Percentiles rank a stretch among this genome's conserved stretches.
These are phyloP conservation scores for Eucalyptus tenuipes DNA, from an alignment of 345 rosid species.

Conservation along the genomic window DNA sequence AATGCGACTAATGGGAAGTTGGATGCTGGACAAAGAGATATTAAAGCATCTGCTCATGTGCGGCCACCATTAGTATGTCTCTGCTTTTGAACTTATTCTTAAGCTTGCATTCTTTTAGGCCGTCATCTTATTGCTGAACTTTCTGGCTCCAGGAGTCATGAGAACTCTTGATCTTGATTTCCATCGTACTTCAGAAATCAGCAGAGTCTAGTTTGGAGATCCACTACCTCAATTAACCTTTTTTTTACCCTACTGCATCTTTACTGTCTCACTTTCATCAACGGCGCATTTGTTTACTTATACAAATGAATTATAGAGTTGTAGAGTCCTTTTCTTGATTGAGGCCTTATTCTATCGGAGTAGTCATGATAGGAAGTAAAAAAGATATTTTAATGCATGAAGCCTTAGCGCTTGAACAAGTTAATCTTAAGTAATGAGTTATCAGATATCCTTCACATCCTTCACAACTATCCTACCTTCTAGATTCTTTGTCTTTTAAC, in stretches of 20 bases:
- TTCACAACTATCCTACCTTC: neutral
- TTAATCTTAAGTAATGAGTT: neutral
- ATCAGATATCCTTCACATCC: neutral
- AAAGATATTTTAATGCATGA: neutral
- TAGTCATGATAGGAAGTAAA: neutral
- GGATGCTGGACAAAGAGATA: slow-evolving; percentile 50
- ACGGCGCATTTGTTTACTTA: neutral
- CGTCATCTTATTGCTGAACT: neutral
- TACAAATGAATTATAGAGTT: neutral
- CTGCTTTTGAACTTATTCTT: neutral
- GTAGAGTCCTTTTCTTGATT: neutral
- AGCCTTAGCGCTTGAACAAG: neutral
- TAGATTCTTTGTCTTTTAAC: neutral
- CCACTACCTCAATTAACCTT: neutral
- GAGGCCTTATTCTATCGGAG: neutral
- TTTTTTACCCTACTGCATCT: neutral
- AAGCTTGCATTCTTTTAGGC: neutral
- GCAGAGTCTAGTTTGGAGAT: neutral
- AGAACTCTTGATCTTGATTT: neutral
- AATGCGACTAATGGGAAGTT: slow-evolving; percentile 42
- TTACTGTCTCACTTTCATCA: neutral
- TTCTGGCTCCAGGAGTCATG: neutral
- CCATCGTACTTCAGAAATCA: neutral
- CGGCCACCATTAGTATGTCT: slow-evolving; percentile 79
- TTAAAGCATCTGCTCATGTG: slow-evolving; percentile 46